Evolutionary conservation across 2,329 filamentous ascomycete genomes (phyloP).

Genomic region (Penicillium freii): DNA sequence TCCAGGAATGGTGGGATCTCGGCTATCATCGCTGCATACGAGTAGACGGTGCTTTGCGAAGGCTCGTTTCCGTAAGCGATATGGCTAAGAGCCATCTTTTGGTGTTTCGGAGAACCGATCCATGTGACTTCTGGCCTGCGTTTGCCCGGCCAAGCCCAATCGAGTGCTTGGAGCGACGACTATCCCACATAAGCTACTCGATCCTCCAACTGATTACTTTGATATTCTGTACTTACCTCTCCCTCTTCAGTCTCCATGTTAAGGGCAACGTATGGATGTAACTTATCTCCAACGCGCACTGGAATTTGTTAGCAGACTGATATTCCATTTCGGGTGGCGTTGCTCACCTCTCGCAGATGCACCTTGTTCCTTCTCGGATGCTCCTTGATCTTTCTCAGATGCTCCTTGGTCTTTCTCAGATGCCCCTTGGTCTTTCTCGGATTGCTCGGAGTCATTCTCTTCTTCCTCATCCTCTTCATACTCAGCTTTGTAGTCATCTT

Average conservation of each 20-base stretch:
- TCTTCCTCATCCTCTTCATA: background rate
- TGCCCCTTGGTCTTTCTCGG: background rate
- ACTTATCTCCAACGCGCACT: background rate
- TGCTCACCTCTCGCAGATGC: background rate
- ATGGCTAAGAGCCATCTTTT: constrained; percentile 21
- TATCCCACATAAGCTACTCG: background rate
- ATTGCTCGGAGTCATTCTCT: background rate
- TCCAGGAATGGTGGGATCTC: constrained; percentile 20
- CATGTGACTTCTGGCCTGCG: constrained; percentile 17
- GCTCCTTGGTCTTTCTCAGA: background rate
- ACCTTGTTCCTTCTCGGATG: background rate
- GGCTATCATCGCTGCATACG: constrained; percentile 25
- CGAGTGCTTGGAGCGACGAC: background rate
- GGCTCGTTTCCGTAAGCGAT: constrained; percentile 26
- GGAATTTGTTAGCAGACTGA: background rate
- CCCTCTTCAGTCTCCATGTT: background rate
- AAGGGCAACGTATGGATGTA: background rate
- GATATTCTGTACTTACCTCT: background rate
- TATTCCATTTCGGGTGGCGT: background rate
- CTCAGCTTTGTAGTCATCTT: background rate
- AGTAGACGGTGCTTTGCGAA: constrained; percentile 16
- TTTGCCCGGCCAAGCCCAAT: background rate
- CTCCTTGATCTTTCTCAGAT: background rate
- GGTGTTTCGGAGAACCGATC: constrained; percentile 20
- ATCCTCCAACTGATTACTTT: background rate